These are phyloP conservation scores for Raphanus hybrid DNA, from an alignment of 441 rosid species.

Conservation along the genomic window DNA sequence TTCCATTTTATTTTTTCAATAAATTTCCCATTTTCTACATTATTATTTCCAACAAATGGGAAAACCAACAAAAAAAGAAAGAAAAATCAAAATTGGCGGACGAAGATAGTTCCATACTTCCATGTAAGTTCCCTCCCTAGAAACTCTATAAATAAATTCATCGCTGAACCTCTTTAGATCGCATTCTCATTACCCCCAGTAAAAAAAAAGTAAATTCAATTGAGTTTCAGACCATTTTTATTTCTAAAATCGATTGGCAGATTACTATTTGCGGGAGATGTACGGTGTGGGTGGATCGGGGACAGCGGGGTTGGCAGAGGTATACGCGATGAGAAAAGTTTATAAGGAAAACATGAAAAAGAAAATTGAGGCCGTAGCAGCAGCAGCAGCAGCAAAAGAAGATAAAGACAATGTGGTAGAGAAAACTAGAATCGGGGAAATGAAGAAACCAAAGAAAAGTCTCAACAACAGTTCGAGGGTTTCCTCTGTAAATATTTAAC, in stretches of 20 bases:
- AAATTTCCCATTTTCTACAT: conserved; percentile 14
- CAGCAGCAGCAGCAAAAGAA: neutral
- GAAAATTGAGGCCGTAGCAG: conserved; percentile 24
- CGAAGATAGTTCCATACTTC: conserved; percentile 15
- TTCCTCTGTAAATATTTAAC: conserved; percentile 30
- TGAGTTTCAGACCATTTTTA: conserved; percentile 1
- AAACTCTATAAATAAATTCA: conserved; percentile 31
- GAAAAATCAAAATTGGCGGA: conserved; percentile 24
- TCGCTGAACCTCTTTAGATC: neutral
- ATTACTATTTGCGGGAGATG: conserved; percentile 13
- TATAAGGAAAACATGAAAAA: conserved; percentile 38
- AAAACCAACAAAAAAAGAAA: neutral
- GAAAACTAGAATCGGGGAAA: neutral
- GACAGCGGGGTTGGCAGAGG: conserved; percentile 34
- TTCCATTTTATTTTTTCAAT: neutral
- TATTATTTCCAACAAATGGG: neutral
- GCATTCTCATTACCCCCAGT: neutral
- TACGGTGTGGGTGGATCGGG: conserved; percentile 35
- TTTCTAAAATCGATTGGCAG: neutral
- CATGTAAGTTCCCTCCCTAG: neutral
- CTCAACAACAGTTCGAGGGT: conserved; percentile 18
- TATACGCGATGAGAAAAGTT: conserved; percentile 33
- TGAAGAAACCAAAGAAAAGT: conserved; percentile 23
- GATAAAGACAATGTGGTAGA: conserved; percentile 21
- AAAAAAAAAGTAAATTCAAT: neutral